Conservation (phyloP, 805 yeast genomes). For the Ascoidea rubescens region DNA sequence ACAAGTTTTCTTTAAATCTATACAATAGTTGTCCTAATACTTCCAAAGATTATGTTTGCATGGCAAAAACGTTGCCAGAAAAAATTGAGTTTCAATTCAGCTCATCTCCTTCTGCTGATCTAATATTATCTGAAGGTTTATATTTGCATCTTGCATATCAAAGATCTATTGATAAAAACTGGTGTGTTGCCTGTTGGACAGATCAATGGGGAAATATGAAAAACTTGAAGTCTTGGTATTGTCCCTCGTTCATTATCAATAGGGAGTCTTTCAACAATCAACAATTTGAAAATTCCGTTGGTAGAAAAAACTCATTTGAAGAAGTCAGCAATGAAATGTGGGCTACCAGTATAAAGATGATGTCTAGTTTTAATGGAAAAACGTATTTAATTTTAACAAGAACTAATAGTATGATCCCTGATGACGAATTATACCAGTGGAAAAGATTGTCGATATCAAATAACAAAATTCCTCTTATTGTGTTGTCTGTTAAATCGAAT, state of each 20-base stretch:
- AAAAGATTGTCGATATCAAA: slow-evolving; percentile 49
- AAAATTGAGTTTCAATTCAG: slow-evolving; percentile 30
- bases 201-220: slow-evolving; percentile 66
- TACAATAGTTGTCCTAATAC: slow-evolving; percentile 41
- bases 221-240: slow-evolving; percentile 52
- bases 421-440: slow-evolving; percentile 73
- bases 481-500: slow-evolving; percentile 49
- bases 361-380: slow-evolving; percentile 32
- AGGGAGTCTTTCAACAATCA: slow-evolving; percentile 2
- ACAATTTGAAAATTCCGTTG: slow-evolving; percentile 1
- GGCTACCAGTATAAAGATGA: slow-evolving; percentile 37
- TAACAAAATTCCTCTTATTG: slow-evolving; percentile 46
- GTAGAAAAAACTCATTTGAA: slow-evolving; percentile 24
- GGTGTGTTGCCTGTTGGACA: slow-evolving; percentile 84
- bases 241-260: slow-evolving; percentile 16
- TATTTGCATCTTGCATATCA: slow-evolving; percentile 80
- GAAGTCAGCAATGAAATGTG: slow-evolving; percentile 55
- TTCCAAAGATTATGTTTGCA: slow-evolving; percentile 21
- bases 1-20: slow-evolving; percentile 34
- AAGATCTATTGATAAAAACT: slow-evolving; percentile 62
- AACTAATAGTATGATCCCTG: slow-evolving; percentile 61
- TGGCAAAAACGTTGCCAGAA: slow-evolving; percentile 28
- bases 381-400: slow-evolving; percentile 56
- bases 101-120: slow-evolving; percentile 20
- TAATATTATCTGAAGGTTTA: slow-evolving; percentile 48